Evolutionary conservation across 306 rosid genomes (phyloP).

Genomic region (Morella rubra): DNA sequence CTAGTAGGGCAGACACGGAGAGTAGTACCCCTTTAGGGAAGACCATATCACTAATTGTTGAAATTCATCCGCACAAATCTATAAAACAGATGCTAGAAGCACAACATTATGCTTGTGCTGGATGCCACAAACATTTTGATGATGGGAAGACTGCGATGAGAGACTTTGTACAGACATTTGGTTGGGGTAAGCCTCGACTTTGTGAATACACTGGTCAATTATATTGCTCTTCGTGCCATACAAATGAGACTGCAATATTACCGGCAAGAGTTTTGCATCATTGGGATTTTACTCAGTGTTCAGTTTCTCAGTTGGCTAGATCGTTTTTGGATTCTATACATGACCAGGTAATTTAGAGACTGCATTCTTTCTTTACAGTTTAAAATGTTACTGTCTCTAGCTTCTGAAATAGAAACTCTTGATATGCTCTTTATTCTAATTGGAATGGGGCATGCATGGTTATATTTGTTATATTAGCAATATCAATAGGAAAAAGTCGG

Average conservation of each 20-base stretch:
- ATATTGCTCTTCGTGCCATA: slow-evolving; percentile 91
- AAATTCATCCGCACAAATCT: slow-evolving; percentile 76
- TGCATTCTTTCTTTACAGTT: slow-evolving; percentile 22
- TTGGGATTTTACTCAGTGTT: slow-evolving; percentile 80
- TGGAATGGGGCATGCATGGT: neutral
- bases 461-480: neutral
- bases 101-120: slow-evolving; percentile 87
- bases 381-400: neutral
- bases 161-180: slow-evolving; percentile 86
- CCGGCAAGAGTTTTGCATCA: slow-evolving; percentile 94
- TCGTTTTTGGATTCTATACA: slow-evolving; percentile 92
- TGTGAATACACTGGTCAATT: slow-evolving; percentile 93
- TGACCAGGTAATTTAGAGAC: slow-evolving; percentile 66
- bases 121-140: slow-evolving; percentile 89
- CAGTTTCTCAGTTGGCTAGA: slow-evolving; percentile 92
- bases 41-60: slow-evolving; percentile 87
- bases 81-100: slow-evolving; percentile 80
- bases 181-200: slow-evolving; percentile 96
- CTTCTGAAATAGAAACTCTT: neutral
- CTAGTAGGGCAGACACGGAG: slow-evolving; percentile 34
- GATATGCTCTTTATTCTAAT: neutral
- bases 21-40: slow-evolving; percentile 66
- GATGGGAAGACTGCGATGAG: slow-evolving; percentile 65
- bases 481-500: neutral
- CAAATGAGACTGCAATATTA: slow-evolving; percentile 85